phyloP scores from a whole-genome alignment of 495 filamentous ascomycete species.

The Talaromyces thailandensis region DNA sequence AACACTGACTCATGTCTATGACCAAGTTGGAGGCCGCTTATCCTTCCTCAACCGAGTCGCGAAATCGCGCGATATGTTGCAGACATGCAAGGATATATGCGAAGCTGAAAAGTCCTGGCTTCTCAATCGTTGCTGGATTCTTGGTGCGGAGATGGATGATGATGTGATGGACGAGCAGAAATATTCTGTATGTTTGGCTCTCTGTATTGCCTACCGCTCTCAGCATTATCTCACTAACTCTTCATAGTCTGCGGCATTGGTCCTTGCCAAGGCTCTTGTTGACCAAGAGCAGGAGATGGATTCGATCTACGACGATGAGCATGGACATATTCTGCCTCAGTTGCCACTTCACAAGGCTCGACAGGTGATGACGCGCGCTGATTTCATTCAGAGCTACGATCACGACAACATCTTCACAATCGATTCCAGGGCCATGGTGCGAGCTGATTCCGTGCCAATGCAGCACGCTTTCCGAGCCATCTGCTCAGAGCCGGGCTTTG shows the following conservation, averaged over 20 bases:
- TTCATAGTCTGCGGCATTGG: slow-evolving; percentile 74
- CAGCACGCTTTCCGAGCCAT: slow-evolving; percentile 83
- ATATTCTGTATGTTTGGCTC: slow-evolving; percentile 56
- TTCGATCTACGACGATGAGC: slow-evolving; percentile 48
- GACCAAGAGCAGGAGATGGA: slow-evolving; percentile 65
- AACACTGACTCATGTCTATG: slow-evolving; percentile 67
- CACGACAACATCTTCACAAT: slow-evolving; percentile 95
- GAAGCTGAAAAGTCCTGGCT: slow-evolving; percentile 87
- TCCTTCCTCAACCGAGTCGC: slow-evolving; percentile 82
- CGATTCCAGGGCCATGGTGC: slow-evolving; percentile 75
- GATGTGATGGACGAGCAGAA: slow-evolving; percentile 98
- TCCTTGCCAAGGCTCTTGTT: slow-evolving; percentile 83
- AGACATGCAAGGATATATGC: slow-evolving; percentile 71
- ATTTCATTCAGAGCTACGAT: slow-evolving; percentile 90
- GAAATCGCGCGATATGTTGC: slow-evolving; percentile 65
- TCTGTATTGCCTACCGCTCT: not conserved
- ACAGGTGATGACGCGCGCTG: slow-evolving; percentile 87
- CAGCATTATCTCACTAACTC: slow-evolving; percentile 7
- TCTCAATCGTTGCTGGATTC: slow-evolving; percentile 88
- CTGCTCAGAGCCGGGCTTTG: slow-evolving; percentile 62
- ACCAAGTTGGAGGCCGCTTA: slow-evolving; percentile 75
- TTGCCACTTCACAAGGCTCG: slow-evolving; percentile 78
- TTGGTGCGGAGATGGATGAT: slow-evolving; percentile 91
- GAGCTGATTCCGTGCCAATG: slow-evolving; percentile 95
- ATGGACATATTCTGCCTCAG: slow-evolving; percentile 70